A percentile compares a stretch with the other conserved stretches of the same genome.
These are phyloP conservation scores for Arthromyces matolae DNA, from an alignment of 768 basidiomycete genomes.

Conservation along the genomic window DNA sequence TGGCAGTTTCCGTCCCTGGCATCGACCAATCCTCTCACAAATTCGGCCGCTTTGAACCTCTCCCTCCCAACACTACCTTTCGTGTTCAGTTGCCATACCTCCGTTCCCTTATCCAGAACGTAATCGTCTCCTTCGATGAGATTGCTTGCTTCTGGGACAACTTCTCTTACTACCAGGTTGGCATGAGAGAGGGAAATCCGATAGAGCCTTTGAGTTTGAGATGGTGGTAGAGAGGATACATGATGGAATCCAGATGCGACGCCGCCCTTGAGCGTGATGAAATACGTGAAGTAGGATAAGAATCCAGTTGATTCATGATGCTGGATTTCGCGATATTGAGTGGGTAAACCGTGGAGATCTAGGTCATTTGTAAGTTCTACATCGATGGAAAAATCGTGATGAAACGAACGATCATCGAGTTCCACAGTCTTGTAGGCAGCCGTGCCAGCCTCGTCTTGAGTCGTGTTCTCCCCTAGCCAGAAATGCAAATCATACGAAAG, in stretches of 20 bases:
- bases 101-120: slow-evolving; percentile 52
- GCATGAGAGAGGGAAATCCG: slow-evolving; percentile 34
- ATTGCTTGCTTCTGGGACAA: slow-evolving; percentile 40
- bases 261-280: slow-evolving; percentile 44
- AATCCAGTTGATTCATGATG: slow-evolving; percentile 51
- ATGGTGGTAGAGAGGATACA: slow-evolving; percentile 39
- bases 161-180: slow-evolving; percentile 46
- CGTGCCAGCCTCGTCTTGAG: slow-evolving; percentile 58
- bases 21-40: slow-evolving; percentile 44
- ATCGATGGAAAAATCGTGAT: too few species aligned
- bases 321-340: slow-evolving; percentile 63
- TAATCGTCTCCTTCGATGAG: slow-evolving; percentile 54
- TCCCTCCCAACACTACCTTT: slow-evolving; percentile 51
- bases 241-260: slow-evolving; percentile 52
- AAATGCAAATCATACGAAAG: slow-evolving; percentile 61
- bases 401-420: slow-evolving; percentile 57
- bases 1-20: too few species aligned
- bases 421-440: slow-evolving; percentile 68
- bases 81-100: slow-evolving; percentile 57
- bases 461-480: slow-evolving; percentile 59
- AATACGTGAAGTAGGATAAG: slow-evolving; percentile 47
- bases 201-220: slow-evolving; percentile 47
- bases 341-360: slow-evolving; percentile 55
- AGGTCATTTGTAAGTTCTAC: neutral
- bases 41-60: slow-evolving; percentile 59